A percentile compares a stretch with the other conserved stretches of the same genome.
Evolutionary conservation across 257 asterid genomes (phyloP).

Genomic region (Osmanthus fragrans): DNA sequence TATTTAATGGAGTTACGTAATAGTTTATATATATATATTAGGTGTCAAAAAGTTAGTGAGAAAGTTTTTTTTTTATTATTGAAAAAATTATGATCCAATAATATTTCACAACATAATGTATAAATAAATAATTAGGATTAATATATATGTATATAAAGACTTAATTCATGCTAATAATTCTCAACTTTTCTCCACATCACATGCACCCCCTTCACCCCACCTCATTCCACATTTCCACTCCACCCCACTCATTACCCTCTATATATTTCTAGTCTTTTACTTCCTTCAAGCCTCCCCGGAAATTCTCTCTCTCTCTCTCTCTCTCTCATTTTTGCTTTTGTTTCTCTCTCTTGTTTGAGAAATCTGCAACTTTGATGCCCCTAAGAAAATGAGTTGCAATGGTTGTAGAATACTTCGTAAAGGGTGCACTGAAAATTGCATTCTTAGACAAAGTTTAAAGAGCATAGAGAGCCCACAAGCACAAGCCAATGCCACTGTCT

Average conservation of each 20-base stretch:
- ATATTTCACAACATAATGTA: too few relatives aligned
- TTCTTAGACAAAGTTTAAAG: conserved; percentile 59
- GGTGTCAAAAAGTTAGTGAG: too few relatives aligned
- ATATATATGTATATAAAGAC: too few relatives aligned
- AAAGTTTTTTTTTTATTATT: too few relatives aligned
- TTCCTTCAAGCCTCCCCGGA: conserved; percentile 6
- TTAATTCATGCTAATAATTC: conserved; percentile 10
- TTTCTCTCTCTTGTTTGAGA: not conserved
- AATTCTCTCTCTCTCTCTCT: not conserved
- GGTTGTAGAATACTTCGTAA: conserved; percentile 87
- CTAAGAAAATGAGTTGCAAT: conserved; percentile 66
- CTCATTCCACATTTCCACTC: too few relatives aligned
- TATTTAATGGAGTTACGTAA: too few relatives aligned
- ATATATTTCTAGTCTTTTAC: conserved; percentile 23
- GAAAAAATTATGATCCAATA: too few relatives aligned
- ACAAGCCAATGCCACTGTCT: conserved; percentile 85
- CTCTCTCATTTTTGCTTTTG: not conserved
- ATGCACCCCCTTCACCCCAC: conserved; percentile 1
- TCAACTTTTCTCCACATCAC: conserved; percentile 28
- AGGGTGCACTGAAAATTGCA: conserved; percentile 80
- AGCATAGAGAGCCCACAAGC: conserved; percentile 61
- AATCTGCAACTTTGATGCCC: not conserved
- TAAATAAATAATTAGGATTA: too few relatives aligned
- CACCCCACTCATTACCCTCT: conserved; percentile 12
- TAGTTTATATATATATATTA: too few relatives aligned